Conservation (phyloP, 1,139 yeast genomes). For the Pneumocystis jirovecii region DNA sequence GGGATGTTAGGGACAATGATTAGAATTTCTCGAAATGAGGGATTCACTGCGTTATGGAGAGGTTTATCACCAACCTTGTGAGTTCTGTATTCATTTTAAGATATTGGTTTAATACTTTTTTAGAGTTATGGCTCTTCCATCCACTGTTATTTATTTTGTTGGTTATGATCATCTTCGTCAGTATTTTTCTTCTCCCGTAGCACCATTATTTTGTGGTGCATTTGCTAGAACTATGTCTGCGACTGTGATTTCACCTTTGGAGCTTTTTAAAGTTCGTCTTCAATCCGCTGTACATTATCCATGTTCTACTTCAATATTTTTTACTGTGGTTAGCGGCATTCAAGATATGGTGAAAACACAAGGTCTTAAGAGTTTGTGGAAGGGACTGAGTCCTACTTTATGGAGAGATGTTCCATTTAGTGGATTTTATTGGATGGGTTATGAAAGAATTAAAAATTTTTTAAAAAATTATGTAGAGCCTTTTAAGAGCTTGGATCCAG, state of each 20-base stretch:
- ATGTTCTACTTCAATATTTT: constrained; percentile 6
- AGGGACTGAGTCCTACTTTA: constrained; percentile 71
- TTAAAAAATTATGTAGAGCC: constrained; percentile 3
- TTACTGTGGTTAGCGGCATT: constrained; percentile 33
- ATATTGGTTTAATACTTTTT: neutral
- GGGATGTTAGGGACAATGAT: constrained; percentile 63
- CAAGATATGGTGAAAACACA: constrained; percentile 35
- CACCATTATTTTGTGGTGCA: constrained; percentile 78
- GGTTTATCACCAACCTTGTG: constrained; percentile 64
- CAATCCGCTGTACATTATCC: constrained; percentile 39
- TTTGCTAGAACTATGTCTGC: constrained; percentile 75
- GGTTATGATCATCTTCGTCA: constrained; percentile 69
- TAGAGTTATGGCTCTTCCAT: constrained; percentile 69
- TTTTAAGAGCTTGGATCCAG: constrained; percentile 22
- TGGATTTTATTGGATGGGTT: constrained; percentile 86
- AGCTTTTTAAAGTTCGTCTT: constrained; percentile 68
- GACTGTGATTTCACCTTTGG: constrained; percentile 73
- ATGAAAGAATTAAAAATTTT: constrained; percentile 31
- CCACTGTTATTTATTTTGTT: constrained; percentile 84
- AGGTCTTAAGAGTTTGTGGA: constrained; percentile 59
- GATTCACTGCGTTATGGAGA: constrained; percentile 66
- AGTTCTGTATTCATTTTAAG: neutral
- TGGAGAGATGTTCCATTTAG: constrained; percentile 98
- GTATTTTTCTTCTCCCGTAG: constrained; percentile 23
- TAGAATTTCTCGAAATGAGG: constrained; percentile 57